Base-by-base conservation (phyloP, 345 rosid genomes). In the Raphanus raphanistrum region DNA sequence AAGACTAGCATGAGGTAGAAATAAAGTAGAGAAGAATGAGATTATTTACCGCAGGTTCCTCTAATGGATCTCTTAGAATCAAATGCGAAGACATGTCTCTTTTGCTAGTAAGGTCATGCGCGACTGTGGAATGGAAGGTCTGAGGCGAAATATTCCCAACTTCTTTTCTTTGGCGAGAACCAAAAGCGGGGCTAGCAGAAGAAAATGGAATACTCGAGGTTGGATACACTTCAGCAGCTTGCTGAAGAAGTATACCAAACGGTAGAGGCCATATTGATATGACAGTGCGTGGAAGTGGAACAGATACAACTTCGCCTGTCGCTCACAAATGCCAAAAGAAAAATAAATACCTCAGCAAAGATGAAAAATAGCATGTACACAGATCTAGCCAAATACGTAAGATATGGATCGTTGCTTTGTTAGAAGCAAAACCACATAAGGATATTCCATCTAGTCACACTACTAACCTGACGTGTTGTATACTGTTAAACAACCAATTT, bases 181-280 rank as follows among this genome's bases (percentile, higher is more conserved):
- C 87, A 63, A 86, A 80, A 63, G 70, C 59, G 81, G 87, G 88
- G 79, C 84, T 90, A 73, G 89, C 84, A 73, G 85, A 79, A 60
- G 83, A 72, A 77, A 84, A 81, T 52, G 87, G 79, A 69, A 75
- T 71, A 82, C 64, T 84, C 15, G 74, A 15, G 57, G 82, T 10
- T 35, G 86, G 84, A 82, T 73, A 82, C 62, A 83, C 87, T 74
- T 88, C 95, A 76, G 81, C 78, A 61, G 80, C 86, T 81, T 85
- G 89, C 86, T 89, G 94, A 45, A 95, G 90, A 73, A 95, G 86
- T 69, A 95, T 81, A 79, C 98, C 99, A 86, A 78, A 88, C 54
- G 96, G 98, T 79, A 91, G 92, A 80, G 97, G 85, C 97, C 98
- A 95, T 78, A 95, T 88, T 17, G 99, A 95, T 80, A 89, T 63